Evolutionary conservation across 2,329 filamentous ascomycete species (phyloP), one percentile per base, ranked within the genome.

Genomic region (Colletotrichum eremochloae): DNA sequence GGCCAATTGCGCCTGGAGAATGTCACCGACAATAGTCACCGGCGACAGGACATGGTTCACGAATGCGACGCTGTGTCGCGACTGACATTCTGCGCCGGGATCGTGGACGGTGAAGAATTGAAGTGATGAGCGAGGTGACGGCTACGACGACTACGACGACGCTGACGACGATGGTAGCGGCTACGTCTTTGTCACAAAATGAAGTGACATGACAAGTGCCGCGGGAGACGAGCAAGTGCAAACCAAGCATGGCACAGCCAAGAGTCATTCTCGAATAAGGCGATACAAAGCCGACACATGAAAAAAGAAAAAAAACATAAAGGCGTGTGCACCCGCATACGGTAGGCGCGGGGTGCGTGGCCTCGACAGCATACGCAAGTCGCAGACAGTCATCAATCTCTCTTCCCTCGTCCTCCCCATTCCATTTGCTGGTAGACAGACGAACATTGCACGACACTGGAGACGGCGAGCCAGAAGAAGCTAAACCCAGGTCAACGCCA

Each of bases 391-490:
- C 60, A 72, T 58, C 58, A 69, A 29, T 52, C 55, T 50, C 42
- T 15, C 42, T 15, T 12, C 53, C 31, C 18, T 9, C 15, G 14
- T 5, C 52, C 18, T 18, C 20, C 12, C 29, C 48, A 7, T 33
- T 33, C 50, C 33, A 31, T 42, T 58, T 12, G 36, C n/a, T 29
- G 12, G 55, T n/a, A 36, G 56, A 38, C 33, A 18, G 29, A 44
- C 62, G 52, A 68, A 64, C 69, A 53, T 53, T 58, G 53, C 46
- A 66, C 65, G 53, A 72, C 56, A 72, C 56, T 40, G 68, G 29
- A 55, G 52, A 58, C 68, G 42, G 56, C 63, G 63, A 53, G 36
- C 68, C 56, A 42, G 44, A 36, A 71, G 46, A 57, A 60, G 68
- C 38, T 42, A 57, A 61, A 48, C 15, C 14, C 40, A 38, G 46